A percentile compares a stretch with the other conserved stretches of the same genome.
These are phyloP conservation scores for Hygrophoropsis aurantiaca DNA, from an alignment of 768 basidiomycete genomes.

Conservation along the genomic window DNA sequence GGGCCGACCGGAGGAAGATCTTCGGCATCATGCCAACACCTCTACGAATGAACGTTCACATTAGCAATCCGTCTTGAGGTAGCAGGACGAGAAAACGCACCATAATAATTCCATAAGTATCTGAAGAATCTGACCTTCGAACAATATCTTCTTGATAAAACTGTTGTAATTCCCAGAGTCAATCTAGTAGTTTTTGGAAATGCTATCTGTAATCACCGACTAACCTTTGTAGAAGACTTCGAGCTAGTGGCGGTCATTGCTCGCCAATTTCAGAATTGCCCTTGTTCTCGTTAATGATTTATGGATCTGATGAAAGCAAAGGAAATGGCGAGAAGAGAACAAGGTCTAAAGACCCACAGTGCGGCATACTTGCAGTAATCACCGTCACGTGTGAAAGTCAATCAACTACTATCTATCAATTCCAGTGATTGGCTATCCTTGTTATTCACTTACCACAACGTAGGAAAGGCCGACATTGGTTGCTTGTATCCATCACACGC, in stretches of 20 bases:
- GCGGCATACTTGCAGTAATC: too few relatives aligned
- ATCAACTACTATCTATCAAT: too few relatives aligned
- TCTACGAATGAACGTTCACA: slow-evolving; percentile 41
- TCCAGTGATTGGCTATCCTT: too few relatives aligned
- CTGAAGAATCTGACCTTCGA: slow-evolving; percentile 40
- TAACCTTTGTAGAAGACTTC: slow-evolving; percentile 34
- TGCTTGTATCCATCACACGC: too few relatives aligned
- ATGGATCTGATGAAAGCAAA: too few relatives aligned
- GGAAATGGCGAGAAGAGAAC: too few relatives aligned
- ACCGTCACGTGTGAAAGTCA: too few relatives aligned
- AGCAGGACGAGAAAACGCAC: slow-evolving; percentile 38
- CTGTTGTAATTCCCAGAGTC: slow-evolving; percentile 28
- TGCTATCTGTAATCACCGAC: not conserved
- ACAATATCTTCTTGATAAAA: slow-evolving; percentile 73
- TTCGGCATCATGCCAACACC: slow-evolving; percentile 89
- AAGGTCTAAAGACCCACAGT: too few relatives aligned
- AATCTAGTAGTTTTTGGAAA: not conserved
- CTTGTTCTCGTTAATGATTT: too few relatives aligned
- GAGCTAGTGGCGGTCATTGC: slow-evolving; percentile 11
- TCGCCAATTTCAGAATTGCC: too few relatives aligned
- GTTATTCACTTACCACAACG: too few relatives aligned
- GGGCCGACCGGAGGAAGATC: slow-evolving; percentile 50
- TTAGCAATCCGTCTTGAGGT: not conserved
- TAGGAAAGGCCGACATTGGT: too few relatives aligned
- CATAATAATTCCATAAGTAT: slow-evolving; percentile 61